Evolutionary conservation across 2,329 filamentous ascomycete genomes (phyloP).

Genomic region (Drechslerella coelobrocha): DNA sequence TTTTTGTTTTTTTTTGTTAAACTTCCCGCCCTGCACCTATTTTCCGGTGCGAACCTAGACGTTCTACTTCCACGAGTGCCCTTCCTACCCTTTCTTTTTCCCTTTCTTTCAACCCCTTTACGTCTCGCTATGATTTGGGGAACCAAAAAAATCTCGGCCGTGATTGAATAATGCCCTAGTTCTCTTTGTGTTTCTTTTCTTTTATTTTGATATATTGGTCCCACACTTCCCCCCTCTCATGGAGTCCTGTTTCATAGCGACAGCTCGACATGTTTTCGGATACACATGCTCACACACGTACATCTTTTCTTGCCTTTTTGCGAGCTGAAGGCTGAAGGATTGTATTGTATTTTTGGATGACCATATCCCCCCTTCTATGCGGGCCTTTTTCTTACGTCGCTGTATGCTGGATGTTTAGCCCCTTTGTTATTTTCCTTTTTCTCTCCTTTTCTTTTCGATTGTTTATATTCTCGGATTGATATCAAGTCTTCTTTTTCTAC

Average conservation of each 20-base stretch:
- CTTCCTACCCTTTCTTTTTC: conserved; percentile 19
- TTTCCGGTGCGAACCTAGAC: conserved; percentile 16
- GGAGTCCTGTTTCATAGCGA: conserved; percentile 50
- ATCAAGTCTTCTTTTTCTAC: conserved; percentile 5
- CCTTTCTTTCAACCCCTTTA: conserved; percentile 6
- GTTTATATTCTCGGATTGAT: conserved; percentile 47
- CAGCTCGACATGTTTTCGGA: conserved; percentile 29
- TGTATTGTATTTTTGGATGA: conserved; percentile 16
- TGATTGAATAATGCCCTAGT: conserved; percentile 50
- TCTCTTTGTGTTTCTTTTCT: conserved; percentile 12
- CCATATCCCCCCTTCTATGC: background rate
- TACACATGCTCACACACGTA: background rate
- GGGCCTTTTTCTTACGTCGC: background rate
- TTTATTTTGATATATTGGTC: conserved; percentile 17
- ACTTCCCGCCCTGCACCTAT: background rate
- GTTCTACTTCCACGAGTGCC: conserved; percentile 41
- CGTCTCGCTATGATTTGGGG: conserved; percentile 27
- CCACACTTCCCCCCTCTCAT: conserved; percentile 16
- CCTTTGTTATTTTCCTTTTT: conserved; percentile 21
- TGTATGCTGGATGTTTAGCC: conserved; percentile 26
- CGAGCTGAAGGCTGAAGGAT: conserved; percentile 6
- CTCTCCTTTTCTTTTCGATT: conserved; percentile 34
- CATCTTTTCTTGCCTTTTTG: background rate
- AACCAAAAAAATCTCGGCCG: conserved; percentile 42
- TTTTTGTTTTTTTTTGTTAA: conserved; percentile 7